Evolutionary conservation across 352 stramenopile genomes (phyloP), one percentile per base, ranked within the genome.

Genomic region (Chrysophaeum taylorii): DNA sequence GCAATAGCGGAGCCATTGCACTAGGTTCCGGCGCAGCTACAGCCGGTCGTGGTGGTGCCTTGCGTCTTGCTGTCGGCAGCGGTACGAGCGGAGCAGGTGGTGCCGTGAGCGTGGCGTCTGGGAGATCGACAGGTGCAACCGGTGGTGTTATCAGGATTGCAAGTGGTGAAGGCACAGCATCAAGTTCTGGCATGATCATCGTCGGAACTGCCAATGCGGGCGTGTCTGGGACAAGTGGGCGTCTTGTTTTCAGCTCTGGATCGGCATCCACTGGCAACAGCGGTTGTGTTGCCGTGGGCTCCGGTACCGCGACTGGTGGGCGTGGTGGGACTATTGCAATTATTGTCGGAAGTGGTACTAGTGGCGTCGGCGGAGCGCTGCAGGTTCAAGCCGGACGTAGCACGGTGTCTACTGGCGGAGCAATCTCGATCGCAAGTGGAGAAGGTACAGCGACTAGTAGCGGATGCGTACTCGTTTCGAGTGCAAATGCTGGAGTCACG

Each of bases 381-480:
- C 33, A 21, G n/a, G 18, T 60, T 21, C 18, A 25, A 21, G 48
- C 48, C 33, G 48, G 48, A 15, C 48, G 48, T 31, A 60, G 48
- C 48, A 60, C 48, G 48, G n/a, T 25, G 48, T 33, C 18, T 18
- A 64, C 50, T 12, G 64, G 64, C 39, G 64, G 64, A 1, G 36
- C n/a, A n/a, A n/a, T n/a, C n/a, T n/a, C n/a, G n/a, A n/a, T n/a
- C n/a, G n/a, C n/a, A n/a, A n/a, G n/a, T n/a, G n/a, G n/a, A n/a
- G n/a, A 38, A 16, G 70, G 68, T 21, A 66, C 63, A 27, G 23
- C 18, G 18, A 29, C 35, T 4, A 57, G 70, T n/a, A 71, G 72
- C 15, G 71, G 62, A n/a, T 33, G n/a, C n/a, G 71, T 84, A 29
- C 61, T 54, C 31, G 70, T 84, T 4, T 45, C 43, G 64, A 78